Evolutionary conservation across 306 rosid genomes (phyloP).

Genomic region (Malus sylvestris): DNA sequence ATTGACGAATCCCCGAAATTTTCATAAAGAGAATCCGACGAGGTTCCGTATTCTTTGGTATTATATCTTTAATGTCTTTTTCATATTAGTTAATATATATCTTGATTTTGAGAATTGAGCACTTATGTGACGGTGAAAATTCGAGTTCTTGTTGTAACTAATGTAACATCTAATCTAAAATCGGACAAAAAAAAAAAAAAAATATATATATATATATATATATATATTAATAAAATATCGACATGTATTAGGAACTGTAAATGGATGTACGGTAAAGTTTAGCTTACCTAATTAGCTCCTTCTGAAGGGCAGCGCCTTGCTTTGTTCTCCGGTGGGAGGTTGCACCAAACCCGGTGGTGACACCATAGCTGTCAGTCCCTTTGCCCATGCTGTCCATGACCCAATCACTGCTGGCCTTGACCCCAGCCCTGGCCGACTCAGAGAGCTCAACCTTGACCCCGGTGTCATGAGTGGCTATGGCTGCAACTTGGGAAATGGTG

Average conservation of each 20-base stretch:
- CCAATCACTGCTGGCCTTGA: conserved; percentile 94
- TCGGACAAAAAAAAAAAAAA: no score
- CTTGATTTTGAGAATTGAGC: no score
- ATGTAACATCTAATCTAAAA: no score
- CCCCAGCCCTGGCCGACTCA: conserved; percentile 59
- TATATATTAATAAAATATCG: not conserved
- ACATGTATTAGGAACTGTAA: not conserved
- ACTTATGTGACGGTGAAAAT: no score
- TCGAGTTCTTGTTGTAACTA: no score
- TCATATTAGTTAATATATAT: no score
- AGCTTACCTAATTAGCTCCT: conserved; percentile 67
- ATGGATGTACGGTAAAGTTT: not conserved
- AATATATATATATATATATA: no score
- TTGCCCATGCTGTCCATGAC: conserved; percentile 71
- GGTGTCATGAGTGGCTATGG: conserved; percentile 39
- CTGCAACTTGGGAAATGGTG: conserved; percentile 79
- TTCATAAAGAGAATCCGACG: no score
- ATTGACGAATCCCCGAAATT: no score
- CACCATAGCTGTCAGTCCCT: conserved; percentile 81
- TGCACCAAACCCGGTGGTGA: conserved; percentile 94
- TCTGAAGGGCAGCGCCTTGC: conserved; percentile 88
- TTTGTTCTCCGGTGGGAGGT: conserved; percentile 83
- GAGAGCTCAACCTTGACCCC: conserved; percentile 53
- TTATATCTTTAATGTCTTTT: no score
- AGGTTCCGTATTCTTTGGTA: no score